Evolutionary conservation across 2,329 filamentous ascomycete genomes (phyloP).

Genomic region (Gaeumannomyces sp.): DNA sequence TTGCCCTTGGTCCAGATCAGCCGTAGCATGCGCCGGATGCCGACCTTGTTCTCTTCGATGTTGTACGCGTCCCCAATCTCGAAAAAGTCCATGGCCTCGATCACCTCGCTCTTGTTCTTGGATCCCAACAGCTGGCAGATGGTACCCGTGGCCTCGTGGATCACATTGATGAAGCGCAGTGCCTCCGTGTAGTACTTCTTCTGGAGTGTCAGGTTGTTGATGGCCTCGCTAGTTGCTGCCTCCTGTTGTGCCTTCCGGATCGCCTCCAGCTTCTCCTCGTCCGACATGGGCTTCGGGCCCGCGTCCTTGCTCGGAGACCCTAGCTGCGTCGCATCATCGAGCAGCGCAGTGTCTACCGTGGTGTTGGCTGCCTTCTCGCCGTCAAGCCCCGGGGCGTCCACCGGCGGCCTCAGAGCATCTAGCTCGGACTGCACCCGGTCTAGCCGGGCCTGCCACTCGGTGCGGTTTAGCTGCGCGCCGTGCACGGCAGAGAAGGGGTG

Average conservation of each 20-base stretch:
- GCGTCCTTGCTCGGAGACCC: slow-evolving; percentile 57
- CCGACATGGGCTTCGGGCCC: slow-evolving; percentile 52
- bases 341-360: slow-evolving; percentile 67
- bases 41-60: slow-evolving; percentile 84
- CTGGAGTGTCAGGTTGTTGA: slow-evolving; percentile 81
- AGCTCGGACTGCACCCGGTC: slow-evolving; percentile 80
- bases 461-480: slow-evolving; percentile 74
- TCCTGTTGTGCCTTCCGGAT: slow-evolving; percentile 79
- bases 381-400: slow-evolving; percentile 63
- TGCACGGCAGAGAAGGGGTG: slow-evolving; percentile 93
- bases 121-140: slow-evolving; percentile 87
- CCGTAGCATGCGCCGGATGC: slow-evolving; percentile 91
- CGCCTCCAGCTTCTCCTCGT: slow-evolving; percentile 68
- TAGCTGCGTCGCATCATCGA: slow-evolving; percentile 84
- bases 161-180: slow-evolving; percentile 84
- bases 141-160: slow-evolving; percentile 73
- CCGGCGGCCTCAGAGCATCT: slow-evolving; percentile 72
- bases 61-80: slow-evolving; percentile 94
- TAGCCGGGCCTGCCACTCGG: slow-evolving; percentile 78
- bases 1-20: slow-evolving; percentile 99
- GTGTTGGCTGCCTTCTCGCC: slow-evolving; percentile 44
- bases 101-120: slow-evolving; percentile 96
- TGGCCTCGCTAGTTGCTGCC: slow-evolving; percentile 79
- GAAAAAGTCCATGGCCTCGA: slow-evolving; percentile 98
- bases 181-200: slow-evolving; percentile 91